Evolutionary conservation across 257 asterid genomes (phyloP), one percentile per base, ranked within the genome.

Genomic region (Datura wrightii): DNA sequence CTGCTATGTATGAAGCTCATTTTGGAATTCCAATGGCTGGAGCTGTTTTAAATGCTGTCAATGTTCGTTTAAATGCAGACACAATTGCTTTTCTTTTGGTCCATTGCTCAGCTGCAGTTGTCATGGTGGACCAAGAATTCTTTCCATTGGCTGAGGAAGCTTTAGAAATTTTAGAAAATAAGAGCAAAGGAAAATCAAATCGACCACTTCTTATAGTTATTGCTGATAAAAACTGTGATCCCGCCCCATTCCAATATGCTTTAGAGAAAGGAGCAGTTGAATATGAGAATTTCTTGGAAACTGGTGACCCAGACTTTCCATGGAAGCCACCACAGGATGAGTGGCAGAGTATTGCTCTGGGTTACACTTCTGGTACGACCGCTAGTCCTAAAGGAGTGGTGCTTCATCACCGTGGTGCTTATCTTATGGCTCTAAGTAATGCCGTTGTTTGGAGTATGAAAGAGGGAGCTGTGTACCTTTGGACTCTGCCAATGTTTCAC

Each of bases 371-470:
- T 0, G 99, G 99, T 44, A 96, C 99, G 2, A 96, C 99, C 1
- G 99, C 99, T 53, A 96, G 97, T 84, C 99, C 99, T 16, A 96
- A 96, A 90, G 98, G 99, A 79, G 99, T 96, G 55, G 98, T 96
- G 56, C 88, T 96, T 88, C 99, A 96, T 83, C 99, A 96, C 84
- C 91, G 99, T 41, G 99, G 99, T 70, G 99, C 99, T 2, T 94
- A 96, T 85, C 94, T 96, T 72, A 94, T 94, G 99, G 94, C 98
- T 76, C 50, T 94, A 66, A 93, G 95, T 87, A 96, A 94, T 74
- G 85, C 89, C 8, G 50, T 93, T 39, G 87, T 94, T 2, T 94
- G 99, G 99, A 91, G 91, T 19, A 96, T 96, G 88, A 85, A 79
- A 16, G 99, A 94, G 91, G 97, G 97, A 34, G 93, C 94, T 36